Evolutionary conservation across 1,284 basidiomycete species (phyloP).

Genomic region (Rhizoctonia solani): DNA sequence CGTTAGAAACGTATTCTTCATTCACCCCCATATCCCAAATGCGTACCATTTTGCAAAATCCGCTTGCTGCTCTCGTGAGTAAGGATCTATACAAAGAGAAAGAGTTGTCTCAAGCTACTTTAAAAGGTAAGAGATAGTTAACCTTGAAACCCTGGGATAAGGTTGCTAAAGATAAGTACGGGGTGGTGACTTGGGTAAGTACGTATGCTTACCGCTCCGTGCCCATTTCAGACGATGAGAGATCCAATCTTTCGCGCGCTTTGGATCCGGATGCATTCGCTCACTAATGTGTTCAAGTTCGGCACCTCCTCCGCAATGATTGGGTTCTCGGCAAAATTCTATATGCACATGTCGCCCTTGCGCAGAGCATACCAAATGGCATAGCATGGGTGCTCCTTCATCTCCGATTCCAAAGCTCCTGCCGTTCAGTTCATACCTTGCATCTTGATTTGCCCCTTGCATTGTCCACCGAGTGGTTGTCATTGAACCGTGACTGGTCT

Average conservation of each 20-base stretch:
- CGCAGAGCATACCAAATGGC: constrained; percentile 58
- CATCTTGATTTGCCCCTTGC: constrained; percentile 54
- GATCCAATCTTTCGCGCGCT: constrained; percentile 57
- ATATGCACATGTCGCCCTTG: constrained; percentile 61
- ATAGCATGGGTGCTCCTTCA: constrained; percentile 67
- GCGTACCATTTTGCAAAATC: constrained; percentile 60
- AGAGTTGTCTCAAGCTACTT: not conserved
- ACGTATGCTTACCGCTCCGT: constrained; percentile 42
- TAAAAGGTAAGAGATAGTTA: not conserved
- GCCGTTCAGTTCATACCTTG: constrained; percentile 56
- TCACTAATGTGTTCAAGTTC: constrained; percentile 55
- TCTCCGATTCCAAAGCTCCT: constrained; percentile 60
- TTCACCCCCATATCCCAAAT: no score
- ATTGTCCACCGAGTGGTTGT: constrained; percentile 59
- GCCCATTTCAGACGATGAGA: constrained; percentile 62
- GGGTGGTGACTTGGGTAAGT: not conserved
- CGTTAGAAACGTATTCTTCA: not conserved
- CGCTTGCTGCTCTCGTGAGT: constrained; percentile 56
- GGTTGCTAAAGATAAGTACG: not conserved
- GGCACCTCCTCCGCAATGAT: constrained; percentile 48
- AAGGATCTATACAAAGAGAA: constrained; percentile 52
- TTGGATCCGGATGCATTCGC: constrained; percentile 54
- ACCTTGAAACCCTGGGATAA: constrained; percentile 10
- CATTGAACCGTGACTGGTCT: constrained; percentile 68
- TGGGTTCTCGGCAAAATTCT: constrained; percentile 57